Evolutionary conservation across 345 rosid genomes (phyloP).

Genomic region (Bruguiera sexangula): DNA sequence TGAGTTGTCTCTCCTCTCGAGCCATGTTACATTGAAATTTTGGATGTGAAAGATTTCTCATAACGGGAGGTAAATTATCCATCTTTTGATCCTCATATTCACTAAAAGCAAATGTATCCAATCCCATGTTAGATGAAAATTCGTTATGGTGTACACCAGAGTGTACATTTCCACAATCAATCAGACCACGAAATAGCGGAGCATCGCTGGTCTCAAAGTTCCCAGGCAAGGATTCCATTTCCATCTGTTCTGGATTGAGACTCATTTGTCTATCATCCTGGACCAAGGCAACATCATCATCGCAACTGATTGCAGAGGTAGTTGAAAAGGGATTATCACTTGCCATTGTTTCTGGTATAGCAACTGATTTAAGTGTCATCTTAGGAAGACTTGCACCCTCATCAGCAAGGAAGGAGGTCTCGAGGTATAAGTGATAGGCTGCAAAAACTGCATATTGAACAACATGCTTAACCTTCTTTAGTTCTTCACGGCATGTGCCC

Average conservation of each 20-base stretch:
- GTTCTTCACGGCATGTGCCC: slow-evolving; percentile 71
- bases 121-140: slow-evolving; percentile 24
- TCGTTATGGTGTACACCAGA: slow-evolving; percentile 35
- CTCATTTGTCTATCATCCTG: slow-evolving; percentile 33
- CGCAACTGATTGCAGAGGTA: slow-evolving; percentile 27
- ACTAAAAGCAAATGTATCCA: slow-evolving; percentile 26
- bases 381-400: slow-evolving; percentile 97
- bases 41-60: slow-evolving; percentile 25
- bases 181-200: slow-evolving; percentile 26
- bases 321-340: slow-evolving; percentile 38
- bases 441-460: slow-evolving; percentile 94
- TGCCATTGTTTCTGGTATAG: slow-evolving; percentile 42
- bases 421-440: slow-evolving; percentile 87
- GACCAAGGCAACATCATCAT: slow-evolving; percentile 23
- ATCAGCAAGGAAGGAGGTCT: slow-evolving; percentile 97
- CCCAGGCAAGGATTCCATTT: slow-evolving; percentile 35
- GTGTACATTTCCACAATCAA: slow-evolving; percentile 28
- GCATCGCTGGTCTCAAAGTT: slow-evolving; percentile 33
- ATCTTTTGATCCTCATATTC: slow-evolving; percentile 30
- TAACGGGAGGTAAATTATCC: slow-evolving; percentile 15
- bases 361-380: slow-evolving; percentile 36
- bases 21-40: slow-evolving; percentile 34
- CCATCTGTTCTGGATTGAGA: slow-evolving; percentile 33
- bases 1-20: slow-evolving; percentile 38
- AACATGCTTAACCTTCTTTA: slow-evolving; percentile 90